phyloP scores from a whole-genome alignment of 2,329 filamentous ascomycete genomes.

The Xylaria sp. region DNA sequence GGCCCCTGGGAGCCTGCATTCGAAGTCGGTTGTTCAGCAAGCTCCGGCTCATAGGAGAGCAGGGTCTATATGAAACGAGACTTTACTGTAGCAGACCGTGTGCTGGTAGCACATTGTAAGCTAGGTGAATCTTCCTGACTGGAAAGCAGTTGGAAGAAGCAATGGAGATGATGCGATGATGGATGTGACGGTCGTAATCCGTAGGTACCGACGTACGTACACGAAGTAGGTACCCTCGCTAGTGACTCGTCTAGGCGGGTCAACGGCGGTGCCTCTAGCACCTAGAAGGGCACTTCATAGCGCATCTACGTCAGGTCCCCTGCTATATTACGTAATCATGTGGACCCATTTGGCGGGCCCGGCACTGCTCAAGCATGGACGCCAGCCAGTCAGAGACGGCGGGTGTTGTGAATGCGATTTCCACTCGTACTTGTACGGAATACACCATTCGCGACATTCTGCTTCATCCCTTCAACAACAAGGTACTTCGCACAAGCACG shows the following conservation, averaged over 20 bases:
- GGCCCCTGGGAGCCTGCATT: conserved; percentile 33
- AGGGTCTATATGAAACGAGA: neutral
- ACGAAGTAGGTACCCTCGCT: too few relatives aligned
- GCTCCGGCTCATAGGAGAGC: conserved; percentile 1
- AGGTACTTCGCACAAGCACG: neutral
- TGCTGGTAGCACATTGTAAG: conserved; percentile 17
- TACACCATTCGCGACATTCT: neutral
- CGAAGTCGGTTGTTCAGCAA: conserved; percentile 15
- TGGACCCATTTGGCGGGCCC: neutral
- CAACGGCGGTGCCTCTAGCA: too few relatives aligned
- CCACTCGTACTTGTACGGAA: neutral
- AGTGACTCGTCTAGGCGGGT: too few relatives aligned
- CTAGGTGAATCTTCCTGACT: neutral
- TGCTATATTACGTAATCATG: neutral
- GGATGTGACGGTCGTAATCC: neutral
- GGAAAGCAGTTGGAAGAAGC: neutral
- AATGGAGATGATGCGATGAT: neutral
- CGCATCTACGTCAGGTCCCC: too few relatives aligned
- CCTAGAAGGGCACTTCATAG: too few relatives aligned
- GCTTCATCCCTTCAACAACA: neutral
- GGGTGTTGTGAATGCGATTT: neutral
- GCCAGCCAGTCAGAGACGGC: too few relatives aligned
- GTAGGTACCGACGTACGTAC: neutral
- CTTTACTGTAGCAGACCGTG: conserved; percentile 11
- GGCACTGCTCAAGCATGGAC: too few relatives aligned